Conservation (phyloP, 2,329 filamentous ascomycete species). For the Xylariaceae sp. region DNA sequence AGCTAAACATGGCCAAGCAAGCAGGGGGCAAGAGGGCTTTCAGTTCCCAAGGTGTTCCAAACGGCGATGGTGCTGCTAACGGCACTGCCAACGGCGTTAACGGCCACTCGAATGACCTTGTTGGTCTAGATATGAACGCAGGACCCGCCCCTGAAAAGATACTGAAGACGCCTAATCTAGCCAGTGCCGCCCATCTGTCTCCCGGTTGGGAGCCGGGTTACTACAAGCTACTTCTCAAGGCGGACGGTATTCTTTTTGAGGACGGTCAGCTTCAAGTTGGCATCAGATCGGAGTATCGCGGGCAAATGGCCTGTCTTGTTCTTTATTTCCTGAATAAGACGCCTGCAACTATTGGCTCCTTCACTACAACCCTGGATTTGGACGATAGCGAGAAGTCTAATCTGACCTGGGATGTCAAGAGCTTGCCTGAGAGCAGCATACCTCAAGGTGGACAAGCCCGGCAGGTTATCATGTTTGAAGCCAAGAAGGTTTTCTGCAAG, state of each 20-base stretch:
- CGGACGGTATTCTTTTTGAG: constrained; percentile 89
- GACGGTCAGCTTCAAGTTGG: constrained; percentile 92
- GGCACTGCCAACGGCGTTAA: constrained; percentile 45
- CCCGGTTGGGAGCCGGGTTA: constrained; percentile 93
- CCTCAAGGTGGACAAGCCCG: constrained; percentile 71
- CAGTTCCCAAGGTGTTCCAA: constrained; percentile 52
- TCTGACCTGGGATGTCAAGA: constrained; percentile 82
- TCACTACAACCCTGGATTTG: constrained; percentile 90
- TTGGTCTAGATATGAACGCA: constrained; percentile 73
- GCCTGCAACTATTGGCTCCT: constrained; percentile 75
- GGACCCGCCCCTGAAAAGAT: constrained; percentile 52
- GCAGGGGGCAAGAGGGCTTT: constrained; percentile 83
- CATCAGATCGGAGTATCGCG: constrained; percentile 86
- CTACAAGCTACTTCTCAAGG: constrained; percentile 69
- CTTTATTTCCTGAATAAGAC: constrained; percentile 96
- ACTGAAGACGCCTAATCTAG: constrained; percentile 72
- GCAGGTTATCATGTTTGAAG: constrained; percentile 92
- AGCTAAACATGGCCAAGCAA: constrained; percentile 75
- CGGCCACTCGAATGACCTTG: constrained; percentile 60
- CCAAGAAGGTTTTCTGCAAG: constrained; percentile 72
- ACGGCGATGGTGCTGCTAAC: constrained; percentile 43
- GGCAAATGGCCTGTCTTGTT: constrained; percentile 92
- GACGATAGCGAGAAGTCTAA: constrained; percentile 59
- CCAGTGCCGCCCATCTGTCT: constrained; percentile 85
- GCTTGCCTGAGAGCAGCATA: constrained; percentile 78